Percentiles rank a stretch among this genome's conserved stretches.
phyloP scores from a whole-genome alignment of 2,329 filamentous ascomycete genomes.

The Alternaria conjuncta region DNA sequence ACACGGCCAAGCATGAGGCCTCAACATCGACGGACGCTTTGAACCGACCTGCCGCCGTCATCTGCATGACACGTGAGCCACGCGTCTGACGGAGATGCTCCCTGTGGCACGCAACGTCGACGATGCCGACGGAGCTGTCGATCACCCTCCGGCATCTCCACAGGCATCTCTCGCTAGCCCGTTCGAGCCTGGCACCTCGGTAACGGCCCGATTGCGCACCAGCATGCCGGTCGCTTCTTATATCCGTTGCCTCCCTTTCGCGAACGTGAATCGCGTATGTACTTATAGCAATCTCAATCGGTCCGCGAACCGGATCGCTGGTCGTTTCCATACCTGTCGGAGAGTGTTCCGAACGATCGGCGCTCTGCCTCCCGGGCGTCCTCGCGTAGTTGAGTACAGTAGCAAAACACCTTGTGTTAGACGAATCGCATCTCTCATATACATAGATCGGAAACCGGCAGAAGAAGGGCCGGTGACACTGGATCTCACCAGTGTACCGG shows the following conservation, averaged over 20 bases:
- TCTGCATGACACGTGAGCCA: background rate
- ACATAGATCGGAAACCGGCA: background rate
- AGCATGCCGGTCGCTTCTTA: background rate
- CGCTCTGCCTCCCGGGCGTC: background rate
- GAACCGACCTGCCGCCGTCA: background rate
- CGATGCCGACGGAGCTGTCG: background rate
- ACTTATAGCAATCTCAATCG: background rate
- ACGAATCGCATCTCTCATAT: background rate
- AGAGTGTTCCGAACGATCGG: accelerated
- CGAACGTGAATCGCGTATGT: background rate
- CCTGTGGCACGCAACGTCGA: background rate
- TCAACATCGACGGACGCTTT: background rate
- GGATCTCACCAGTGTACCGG: too few relatives aligned
- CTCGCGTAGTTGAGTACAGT: background rate
- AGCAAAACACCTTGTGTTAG: background rate
- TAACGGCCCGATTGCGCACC: background rate
- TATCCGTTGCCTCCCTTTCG: background rate
- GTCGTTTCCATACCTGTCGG: background rate
- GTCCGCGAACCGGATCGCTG: background rate
- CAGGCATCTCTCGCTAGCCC: background rate
- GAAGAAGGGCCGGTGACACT: background rate
- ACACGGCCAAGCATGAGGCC: background rate
- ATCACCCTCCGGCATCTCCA: background rate
- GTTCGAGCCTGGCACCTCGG: background rate
- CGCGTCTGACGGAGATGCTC: background rate